Evolutionary conservation across 176 grass and related monocot species (phyloP), one percentile per base, ranked within the genome.

Genomic region (Bonia amplexicaulis): DNA sequence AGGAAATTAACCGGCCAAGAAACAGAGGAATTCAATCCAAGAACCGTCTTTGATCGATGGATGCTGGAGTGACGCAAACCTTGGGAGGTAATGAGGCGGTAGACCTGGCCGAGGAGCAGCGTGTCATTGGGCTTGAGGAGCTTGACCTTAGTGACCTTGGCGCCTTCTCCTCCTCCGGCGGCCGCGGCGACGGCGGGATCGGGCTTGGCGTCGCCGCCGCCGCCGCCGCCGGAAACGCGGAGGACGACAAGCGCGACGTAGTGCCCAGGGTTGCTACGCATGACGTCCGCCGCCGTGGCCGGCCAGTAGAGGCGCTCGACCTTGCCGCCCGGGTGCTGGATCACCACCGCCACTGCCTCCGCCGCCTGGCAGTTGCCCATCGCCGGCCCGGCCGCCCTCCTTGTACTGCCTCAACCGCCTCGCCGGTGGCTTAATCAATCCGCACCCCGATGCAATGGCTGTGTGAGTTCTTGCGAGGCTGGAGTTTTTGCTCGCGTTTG

Each of bases 351-450:
- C 72, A 81, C 86, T 71, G 66, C 86, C 41, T 93, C 88, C n/a
- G 91, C 94, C 80, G 91, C 94, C 79, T 96, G 94, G 71, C 94
- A 96, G 71, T 96, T 96, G 6, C 94, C 94, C 94, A 96, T 95
- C 75, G 16, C 71, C 35, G 13, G 37, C 20, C 35, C 33, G 4
- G 6, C 20, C 29, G 26, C 35, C 2, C 27, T 20, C 47, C 16
- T 35, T 27, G 60, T 2, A 15, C 41, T 23, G 6, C 69, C 12
- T n/a, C n/a, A 26, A 72, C 14, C 13, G 22, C 7, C 44, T 48
- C 44, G 12, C 7, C 8, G 45, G 4, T 26, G 13, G 29, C 64
- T 37, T 9, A 66, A 37, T 15, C 26, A 13, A 40, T 41, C 47
- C 53, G 12, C 33, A 2, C 20, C 49, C 23, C 53, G 25, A 33